A percentile compares a stretch with the other conserved stretches of the same genome.
Conservation (phyloP, 192 early-diverging fungal species). For the Pilobolus umbonatus region DNA sequence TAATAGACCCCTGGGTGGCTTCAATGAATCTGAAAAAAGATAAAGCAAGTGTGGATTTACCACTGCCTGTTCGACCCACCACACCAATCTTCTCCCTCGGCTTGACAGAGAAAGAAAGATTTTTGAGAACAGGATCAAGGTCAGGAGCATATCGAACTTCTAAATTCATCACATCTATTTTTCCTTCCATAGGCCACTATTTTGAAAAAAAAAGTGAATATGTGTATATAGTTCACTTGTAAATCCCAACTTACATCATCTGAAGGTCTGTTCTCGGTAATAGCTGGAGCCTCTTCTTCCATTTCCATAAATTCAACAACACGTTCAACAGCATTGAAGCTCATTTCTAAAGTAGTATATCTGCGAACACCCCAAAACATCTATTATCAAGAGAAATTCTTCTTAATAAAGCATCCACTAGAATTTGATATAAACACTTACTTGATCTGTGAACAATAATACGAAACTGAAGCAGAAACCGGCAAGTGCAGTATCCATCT, state of each 20-base stretch:
- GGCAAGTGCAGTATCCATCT: conserved; percentile 72
- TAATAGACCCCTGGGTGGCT: conserved; percentile 59
- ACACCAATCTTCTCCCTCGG: conserved; percentile 82
- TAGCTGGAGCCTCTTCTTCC: conserved; percentile 71
- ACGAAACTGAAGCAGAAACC: conserved; percentile 82
- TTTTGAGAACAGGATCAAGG: conserved; percentile 65
- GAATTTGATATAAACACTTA: conserved; percentile 64
- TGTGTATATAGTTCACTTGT: neutral
- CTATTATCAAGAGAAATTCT: neutral
- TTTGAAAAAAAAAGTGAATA: conserved; percentile 21
- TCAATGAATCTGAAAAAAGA: conserved; percentile 80
- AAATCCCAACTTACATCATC: conserved; percentile 31
- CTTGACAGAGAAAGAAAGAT: conserved; percentile 61
- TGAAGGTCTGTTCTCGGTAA: conserved; percentile 49
- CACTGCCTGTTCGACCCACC: conserved; percentile 88
- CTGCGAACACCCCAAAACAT: conserved; percentile 61
- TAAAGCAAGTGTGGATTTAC: conserved; percentile 76
- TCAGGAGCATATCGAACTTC: conserved; percentile 73
- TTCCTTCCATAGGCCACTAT: conserved; percentile 73
- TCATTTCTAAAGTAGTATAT: conserved; percentile 75
- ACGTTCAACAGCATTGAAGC: conserved; percentile 82
- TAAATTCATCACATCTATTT: conserved; percentile 66
- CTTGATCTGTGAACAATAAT: conserved; percentile 69
- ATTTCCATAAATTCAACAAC: conserved; percentile 76
- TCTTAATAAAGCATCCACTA: conserved; percentile 56